phyloP scores from a whole-genome alignment of 1,139 yeast genomes.

The Trichomonascaceae sp. region DNA sequence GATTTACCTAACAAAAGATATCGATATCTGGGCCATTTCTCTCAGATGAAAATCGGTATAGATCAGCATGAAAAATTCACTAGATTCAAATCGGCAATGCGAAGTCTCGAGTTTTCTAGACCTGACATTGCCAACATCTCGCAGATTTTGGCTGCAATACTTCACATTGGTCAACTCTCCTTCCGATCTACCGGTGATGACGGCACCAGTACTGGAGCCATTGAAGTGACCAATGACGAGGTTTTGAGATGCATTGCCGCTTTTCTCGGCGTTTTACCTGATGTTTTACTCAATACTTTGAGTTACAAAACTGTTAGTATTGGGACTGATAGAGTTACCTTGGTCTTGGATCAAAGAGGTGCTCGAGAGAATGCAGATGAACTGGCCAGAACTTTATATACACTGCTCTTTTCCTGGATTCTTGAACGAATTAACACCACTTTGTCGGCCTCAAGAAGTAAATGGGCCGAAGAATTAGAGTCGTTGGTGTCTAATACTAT shows the following conservation, averaged over 20 bases:
- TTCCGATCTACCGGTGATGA: slow-evolving; percentile 32
- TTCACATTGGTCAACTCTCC: slow-evolving; percentile 38
- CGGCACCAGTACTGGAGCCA: slow-evolving; percentile 34
- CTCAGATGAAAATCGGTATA: slow-evolving; percentile 35
- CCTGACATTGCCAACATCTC: slow-evolving; percentile 40
- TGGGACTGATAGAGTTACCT: slow-evolving; percentile 37
- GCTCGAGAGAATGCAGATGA: slow-evolving; percentile 40
- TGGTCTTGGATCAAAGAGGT: slow-evolving; percentile 37
- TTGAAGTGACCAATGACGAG: slow-evolving; percentile 35
- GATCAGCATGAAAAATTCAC: slow-evolving; percentile 35
- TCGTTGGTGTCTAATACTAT: slow-evolving; percentile 35
- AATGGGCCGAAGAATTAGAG: slow-evolving; percentile 18
- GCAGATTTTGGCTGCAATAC: slow-evolving; percentile 39
- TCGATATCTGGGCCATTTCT: slow-evolving; percentile 38
- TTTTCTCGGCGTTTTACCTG: slow-evolving; percentile 37
- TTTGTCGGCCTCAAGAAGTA: slow-evolving; percentile 29
- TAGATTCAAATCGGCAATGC: slow-evolving; percentile 34
- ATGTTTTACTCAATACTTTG: slow-evolving; percentile 34
- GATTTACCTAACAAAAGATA: slow-evolving; percentile 29
- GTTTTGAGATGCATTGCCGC: slow-evolving; percentile 34
- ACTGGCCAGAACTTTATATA: slow-evolving; percentile 37
- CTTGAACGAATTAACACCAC: slow-evolving; percentile 35
- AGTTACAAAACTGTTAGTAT: slow-evolving; percentile 36
- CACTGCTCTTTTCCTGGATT: slow-evolving; percentile 37
- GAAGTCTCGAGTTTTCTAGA: slow-evolving; percentile 34